These are phyloP conservation scores for Parmelia sp. DNA, from an alignment of 495 filamentous ascomycete genomes.

Conservation along the genomic window DNA sequence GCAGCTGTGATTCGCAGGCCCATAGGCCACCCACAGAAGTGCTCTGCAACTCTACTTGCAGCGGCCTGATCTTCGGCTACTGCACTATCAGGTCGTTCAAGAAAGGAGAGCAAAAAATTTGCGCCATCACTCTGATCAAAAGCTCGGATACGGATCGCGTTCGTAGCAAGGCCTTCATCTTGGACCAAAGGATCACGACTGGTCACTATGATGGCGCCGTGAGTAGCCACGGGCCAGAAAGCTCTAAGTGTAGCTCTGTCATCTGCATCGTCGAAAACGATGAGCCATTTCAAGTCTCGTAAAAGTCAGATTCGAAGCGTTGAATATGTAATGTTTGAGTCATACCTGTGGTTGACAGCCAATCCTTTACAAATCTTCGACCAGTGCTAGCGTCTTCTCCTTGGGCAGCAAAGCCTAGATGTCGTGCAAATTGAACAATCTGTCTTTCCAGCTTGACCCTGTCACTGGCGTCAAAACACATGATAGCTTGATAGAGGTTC, in stretches of 20 bases:
- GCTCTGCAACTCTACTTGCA: not conserved
- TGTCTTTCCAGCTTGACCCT: slow-evolving; percentile 2
- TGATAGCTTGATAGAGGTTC: not conserved
- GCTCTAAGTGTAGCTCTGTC: slow-evolving; percentile 2
- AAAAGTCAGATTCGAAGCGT: not conserved
- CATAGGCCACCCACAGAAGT: slow-evolving; percentile 2
- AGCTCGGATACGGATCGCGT: not conserved
- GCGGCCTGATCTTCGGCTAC: not conserved
- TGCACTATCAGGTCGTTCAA: slow-evolving; percentile 6
- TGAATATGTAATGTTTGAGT: not conserved
- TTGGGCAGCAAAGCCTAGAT: not conserved
- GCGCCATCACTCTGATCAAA: slow-evolving; percentile 4
- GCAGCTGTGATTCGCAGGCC: not conserved
- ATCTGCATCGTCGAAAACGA: slow-evolving; percentile 11
- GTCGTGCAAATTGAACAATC: not conserved
- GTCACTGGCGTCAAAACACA: not conserved
- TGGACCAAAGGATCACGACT: slow-evolving; percentile 3
- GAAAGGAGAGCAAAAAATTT: slow-evolving; percentile 3
- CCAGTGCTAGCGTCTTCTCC: not conserved
- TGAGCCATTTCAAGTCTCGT: slow-evolving; percentile 5
- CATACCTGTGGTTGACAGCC: slow-evolving; percentile 1
- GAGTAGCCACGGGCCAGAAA: slow-evolving; percentile 5
- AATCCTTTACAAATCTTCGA: not conserved
- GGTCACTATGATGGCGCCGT: slow-evolving; percentile 12
- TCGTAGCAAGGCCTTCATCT: not conserved